Conservation (phyloP, 805 yeast genomes). For the Ogataea kodamae region DNA sequence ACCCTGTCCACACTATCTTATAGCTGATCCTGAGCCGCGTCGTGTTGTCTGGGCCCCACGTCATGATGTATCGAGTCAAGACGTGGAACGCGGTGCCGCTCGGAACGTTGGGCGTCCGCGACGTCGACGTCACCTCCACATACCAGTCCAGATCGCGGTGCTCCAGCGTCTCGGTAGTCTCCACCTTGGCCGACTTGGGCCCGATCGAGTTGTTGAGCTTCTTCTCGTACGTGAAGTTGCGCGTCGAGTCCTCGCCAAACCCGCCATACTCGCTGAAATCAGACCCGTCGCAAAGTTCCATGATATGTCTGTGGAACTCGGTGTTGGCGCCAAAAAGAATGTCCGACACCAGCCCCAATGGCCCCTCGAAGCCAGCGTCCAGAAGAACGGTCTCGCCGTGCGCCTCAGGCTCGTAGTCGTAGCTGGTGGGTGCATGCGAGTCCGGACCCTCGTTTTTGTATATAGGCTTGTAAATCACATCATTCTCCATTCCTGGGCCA, state of each 20-base stretch:
- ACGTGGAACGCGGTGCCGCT: slow-evolving; percentile 81
- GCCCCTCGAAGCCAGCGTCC: slow-evolving; percentile 53
- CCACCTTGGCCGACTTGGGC: slow-evolving; percentile 81
- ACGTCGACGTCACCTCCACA: slow-evolving; percentile 58
- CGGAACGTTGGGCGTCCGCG: slow-evolving; percentile 92
- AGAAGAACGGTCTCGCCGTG: slow-evolving; percentile 52
- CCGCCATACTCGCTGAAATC: slow-evolving; percentile 41
- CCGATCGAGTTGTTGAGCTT: slow-evolving; percentile 82
- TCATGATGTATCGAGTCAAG: slow-evolving; percentile 63
- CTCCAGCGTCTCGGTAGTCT: slow-evolving; percentile 55
- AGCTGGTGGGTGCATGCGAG: slow-evolving; percentile 55
- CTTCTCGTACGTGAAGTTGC: slow-evolving; percentile 66
- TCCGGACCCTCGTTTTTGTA: slow-evolving; percentile 54
- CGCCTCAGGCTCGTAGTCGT: slow-evolving; percentile 40
- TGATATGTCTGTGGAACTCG: slow-evolving; percentile 35
- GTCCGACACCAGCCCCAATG: slow-evolving; percentile 72
- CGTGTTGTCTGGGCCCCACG: slow-evolving; percentile 67
- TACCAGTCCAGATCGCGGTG: slow-evolving; percentile 49
- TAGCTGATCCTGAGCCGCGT: slow-evolving; percentile 65
- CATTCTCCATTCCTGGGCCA: slow-evolving; percentile 21
- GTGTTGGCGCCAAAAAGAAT: slow-evolving; percentile 65
- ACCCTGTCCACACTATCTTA: slow-evolving; percentile 83
- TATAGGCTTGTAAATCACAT: slow-evolving; percentile 24
- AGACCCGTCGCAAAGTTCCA: slow-evolving; percentile 45
- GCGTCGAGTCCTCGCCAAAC: slow-evolving; percentile 37